Conservation (phyloP, 1,139 yeast species). For the Debaryomycetaceae sp. region DNA sequence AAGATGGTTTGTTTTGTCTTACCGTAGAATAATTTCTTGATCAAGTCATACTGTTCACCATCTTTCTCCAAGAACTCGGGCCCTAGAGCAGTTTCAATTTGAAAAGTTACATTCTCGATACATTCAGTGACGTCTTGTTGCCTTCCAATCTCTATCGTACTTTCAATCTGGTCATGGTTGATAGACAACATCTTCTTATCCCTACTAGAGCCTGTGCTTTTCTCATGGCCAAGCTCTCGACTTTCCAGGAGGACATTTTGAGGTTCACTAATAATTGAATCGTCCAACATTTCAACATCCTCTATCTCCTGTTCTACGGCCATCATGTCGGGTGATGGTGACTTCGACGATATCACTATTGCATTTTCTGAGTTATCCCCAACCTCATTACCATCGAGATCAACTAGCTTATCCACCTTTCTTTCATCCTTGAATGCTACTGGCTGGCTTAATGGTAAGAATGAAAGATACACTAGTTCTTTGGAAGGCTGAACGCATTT, state of each 20-base stretch:
- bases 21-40: conserved; percentile 81
- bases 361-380: conserved; percentile 7
- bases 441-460: conserved; percentile 68
- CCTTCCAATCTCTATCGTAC: conserved; percentile 76
- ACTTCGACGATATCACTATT: conserved; percentile 10
- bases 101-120: conserved; percentile 90
- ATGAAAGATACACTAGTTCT: conserved; percentile 84
- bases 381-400: conserved; percentile 8
- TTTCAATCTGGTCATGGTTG: conserved; percentile 61
- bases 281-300: conserved; percentile 10
- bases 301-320: conserved; percentile 2
- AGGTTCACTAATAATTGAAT: not conserved
- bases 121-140: conserved; percentile 98
- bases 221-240: not conserved
- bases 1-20: conserved; percentile 44
- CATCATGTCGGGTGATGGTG: conserved; percentile 2
- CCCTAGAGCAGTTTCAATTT: conserved; percentile 82
- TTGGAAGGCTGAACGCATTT: conserved; percentile 78
- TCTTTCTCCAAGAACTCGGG: conserved; percentile 66
- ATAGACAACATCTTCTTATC: conserved; percentile 33
- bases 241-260: not conserved
- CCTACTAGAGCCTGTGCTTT: conserved; percentile 4
- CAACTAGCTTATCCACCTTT: conserved; percentile 10
- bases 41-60: conserved; percentile 77
- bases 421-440: conserved; percentile 47